Percentiles rank a stretch among this genome's conserved stretches.
phyloP scores from a whole-genome alignment of 805 yeast species.

The Kazachstania africana region DNA sequence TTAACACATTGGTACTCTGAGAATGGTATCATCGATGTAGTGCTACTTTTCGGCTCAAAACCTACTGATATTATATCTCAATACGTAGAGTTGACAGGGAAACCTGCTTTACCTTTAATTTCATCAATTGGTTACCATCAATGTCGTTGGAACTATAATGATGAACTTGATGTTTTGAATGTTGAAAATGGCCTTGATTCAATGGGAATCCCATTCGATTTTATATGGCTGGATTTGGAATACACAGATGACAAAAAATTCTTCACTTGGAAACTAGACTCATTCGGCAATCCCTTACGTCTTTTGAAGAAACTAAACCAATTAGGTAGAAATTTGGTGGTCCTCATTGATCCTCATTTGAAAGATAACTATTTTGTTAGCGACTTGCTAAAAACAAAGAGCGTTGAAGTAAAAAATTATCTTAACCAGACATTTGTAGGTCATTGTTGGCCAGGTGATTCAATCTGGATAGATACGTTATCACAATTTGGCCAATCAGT shows the following conservation, averaged over 20 bases:
- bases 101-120: conserved; percentile 56
- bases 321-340: conserved; percentile 71
- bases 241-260: conserved; percentile 79
- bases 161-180: conserved; percentile 70
- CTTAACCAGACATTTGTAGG: conserved; percentile 51
- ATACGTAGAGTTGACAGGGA: conserved; percentile 67
- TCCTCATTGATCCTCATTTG: conserved; percentile 86
- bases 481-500: conserved; percentile 45
- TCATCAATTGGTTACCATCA: conserved; percentile 88
- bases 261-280: conserved; percentile 76
- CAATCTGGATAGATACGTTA: conserved; percentile 84
- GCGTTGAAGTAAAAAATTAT: conserved; percentile 36
- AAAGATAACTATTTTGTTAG: conserved; percentile 61
- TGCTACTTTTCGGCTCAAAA: conserved; percentile 49
- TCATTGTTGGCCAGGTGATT: conserved; percentile 97
- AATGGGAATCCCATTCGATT: conserved; percentile 70
- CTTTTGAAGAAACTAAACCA: conserved; percentile 56
- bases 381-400: conserved; percentile 32
- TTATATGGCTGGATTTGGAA: conserved; percentile 91
- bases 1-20: conserved; percentile 91
- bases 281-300: conserved; percentile 62
- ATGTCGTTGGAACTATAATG: conserved; percentile 95
- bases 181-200: conserved; percentile 63
- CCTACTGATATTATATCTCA: conserved; percentile 45
- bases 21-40: conserved; percentile 69